Base-by-base conservation (phyloP, 1,284 basidiomycete species). In the Irpex rosettiformis region DNA sequence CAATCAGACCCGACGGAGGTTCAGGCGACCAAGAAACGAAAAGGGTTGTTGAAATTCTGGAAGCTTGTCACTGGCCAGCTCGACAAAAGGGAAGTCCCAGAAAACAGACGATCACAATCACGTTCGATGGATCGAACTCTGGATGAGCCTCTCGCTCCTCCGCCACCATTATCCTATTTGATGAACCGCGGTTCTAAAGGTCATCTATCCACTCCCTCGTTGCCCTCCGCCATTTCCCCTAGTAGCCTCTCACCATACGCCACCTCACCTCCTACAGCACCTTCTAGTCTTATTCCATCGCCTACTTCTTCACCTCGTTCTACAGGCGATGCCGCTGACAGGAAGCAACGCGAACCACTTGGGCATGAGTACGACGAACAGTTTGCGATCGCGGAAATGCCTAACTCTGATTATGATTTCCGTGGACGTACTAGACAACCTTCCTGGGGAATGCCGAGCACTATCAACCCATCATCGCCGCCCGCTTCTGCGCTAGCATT, bases 91-190 rank as follows among this genome's bases (percentile, higher is more conserved):
- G 72, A 75, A 16, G 61, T 56, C 7, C 54, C 62, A 55, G 33
- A 66, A 18, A 67, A 60, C 53, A 65, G 66, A 29, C 67, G 66
- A 22, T 67, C 74, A 42, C 70, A 74, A 28, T 70, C 77, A 4
- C 73, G 76, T 27, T 77, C 79, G 11, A 61, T 73, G 21, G 79
- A 80, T 48, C 75, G 76, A 57, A 68, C 75, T 29, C 85, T 88
- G 6, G 89, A 91, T 62, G 86, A 90, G 16, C 91, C 91, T 4
- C 77, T 95, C 37, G 86, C 89, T 1, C 93, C 93, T 1, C 93
- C 93, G 3, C 93, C 93, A 3, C 88, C 91, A 2, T 70, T 95
- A 58, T 91, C 90, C 0, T 94, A 93, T 73, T 81, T 95, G 40
- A 89, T 94, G 1, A 82, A 86, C 49, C 76, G 74, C 30, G 72